phyloP scores from a whole-genome alignment of 2,329 filamentous ascomycete species.

The Amesomyces nigricolor region DNA sequence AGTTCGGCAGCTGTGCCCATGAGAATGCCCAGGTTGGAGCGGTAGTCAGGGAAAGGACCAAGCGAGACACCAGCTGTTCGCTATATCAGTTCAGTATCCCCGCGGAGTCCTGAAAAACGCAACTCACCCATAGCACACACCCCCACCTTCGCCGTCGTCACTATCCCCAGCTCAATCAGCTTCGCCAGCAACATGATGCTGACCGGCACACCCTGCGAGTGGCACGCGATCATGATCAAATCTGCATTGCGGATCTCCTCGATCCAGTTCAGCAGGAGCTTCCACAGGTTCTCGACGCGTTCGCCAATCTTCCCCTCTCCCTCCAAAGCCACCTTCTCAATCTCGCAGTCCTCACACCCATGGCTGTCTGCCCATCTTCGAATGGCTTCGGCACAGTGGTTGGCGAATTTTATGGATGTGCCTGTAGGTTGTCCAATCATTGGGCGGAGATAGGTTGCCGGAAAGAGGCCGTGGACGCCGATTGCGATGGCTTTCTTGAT shows the following conservation, averaged over 20 bases:
- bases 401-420: constrained; percentile 89
- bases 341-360: constrained; percentile 68
- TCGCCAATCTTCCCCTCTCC: constrained; percentile 90
- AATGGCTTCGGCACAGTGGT: constrained; percentile 77
- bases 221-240: constrained; percentile 85
- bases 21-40: constrained; percentile 76
- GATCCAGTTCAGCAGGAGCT: constrained; percentile 88
- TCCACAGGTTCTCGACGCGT: constrained; percentile 88
- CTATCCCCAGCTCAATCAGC: constrained; percentile 81
- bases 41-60: constrained; percentile 88
- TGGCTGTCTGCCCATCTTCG: constrained; percentile 72
- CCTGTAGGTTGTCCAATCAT: constrained; percentile 93
- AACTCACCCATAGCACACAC: constrained; percentile 67
- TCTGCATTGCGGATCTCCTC: constrained; percentile 83
- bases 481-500: constrained; percentile 87
- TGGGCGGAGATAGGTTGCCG: constrained; percentile 76
- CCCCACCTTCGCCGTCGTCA: constrained; percentile 71
- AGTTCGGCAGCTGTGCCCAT: constrained; percentile 89
- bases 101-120: not conserved
- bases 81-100: constrained; percentile 9
- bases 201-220: constrained; percentile 93
- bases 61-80: constrained; percentile 75
- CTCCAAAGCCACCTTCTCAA: constrained; percentile 91
- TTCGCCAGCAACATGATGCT: constrained; percentile 89
- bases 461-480: constrained; percentile 91